Conservation (phyloP, 306 rosid species). For the Vicia sativa region DNA sequence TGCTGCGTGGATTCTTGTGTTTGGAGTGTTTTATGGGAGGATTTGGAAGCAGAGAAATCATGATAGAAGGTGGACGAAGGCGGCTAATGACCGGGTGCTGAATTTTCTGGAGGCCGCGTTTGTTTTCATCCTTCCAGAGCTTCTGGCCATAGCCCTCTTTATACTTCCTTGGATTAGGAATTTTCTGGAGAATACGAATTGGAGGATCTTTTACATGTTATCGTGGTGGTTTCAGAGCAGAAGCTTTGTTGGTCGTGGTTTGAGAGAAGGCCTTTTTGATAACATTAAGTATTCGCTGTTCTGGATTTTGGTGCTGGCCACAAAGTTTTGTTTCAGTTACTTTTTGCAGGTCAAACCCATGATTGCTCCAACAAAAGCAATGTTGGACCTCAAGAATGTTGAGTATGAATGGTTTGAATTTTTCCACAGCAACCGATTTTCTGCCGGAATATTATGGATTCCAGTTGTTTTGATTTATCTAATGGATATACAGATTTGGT, state of each 20-base stretch:
- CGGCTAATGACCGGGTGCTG: slow-evolving; percentile 58
- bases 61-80: slow-evolving; percentile 66
- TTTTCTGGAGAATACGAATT: slow-evolving; percentile 81
- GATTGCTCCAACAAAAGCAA: slow-evolving; percentile 70
- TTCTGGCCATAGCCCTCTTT: slow-evolving; percentile 70
- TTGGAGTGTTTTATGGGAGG: slow-evolving; percentile 73
- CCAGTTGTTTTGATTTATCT: slow-evolving; percentile 87
- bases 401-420: slow-evolving; percentile 68
- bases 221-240: slow-evolving; percentile 97
- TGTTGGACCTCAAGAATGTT: slow-evolving; percentile 51
- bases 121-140: slow-evolving; percentile 77
- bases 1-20: slow-evolving; percentile 70
- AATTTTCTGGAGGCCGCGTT: slow-evolving; percentile 64
- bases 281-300: slow-evolving; percentile 75
- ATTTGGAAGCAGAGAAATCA: slow-evolving; percentile 71
- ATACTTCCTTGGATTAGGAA: slow-evolving; percentile 87
- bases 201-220: slow-evolving; percentile 78
- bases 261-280: slow-evolving; percentile 90
- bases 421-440: slow-evolving; percentile 61
- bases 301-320: slow-evolving; percentile 82
- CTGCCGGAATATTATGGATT: slow-evolving; percentile 79
- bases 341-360: slow-evolving; percentile 90
- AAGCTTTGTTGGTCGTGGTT: slow-evolving; percentile 90
- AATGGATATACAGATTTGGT: slow-evolving; percentile 96
- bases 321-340: slow-evolving; percentile 84